Percentiles rank a stretch among this genome's conserved stretches.
Evolutionary conservation across 139 green algal genomes (phyloP).

Genomic region (Pseudopediastrum boryanum): DNA sequence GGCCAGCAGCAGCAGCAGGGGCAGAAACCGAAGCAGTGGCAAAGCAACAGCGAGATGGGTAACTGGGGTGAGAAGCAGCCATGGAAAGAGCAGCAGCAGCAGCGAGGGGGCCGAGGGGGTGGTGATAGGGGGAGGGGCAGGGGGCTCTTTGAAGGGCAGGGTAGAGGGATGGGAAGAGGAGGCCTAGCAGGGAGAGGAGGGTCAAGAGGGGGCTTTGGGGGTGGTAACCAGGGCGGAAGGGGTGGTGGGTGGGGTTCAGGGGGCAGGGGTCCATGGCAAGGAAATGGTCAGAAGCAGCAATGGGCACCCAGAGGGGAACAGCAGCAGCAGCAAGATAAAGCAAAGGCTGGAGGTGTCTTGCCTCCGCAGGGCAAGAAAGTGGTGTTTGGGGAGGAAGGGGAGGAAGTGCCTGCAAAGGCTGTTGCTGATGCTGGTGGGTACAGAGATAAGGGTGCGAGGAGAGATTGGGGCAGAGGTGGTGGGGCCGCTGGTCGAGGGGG

Average conservation of each 20-base stretch:
- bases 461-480: neutral
- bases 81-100: slow-evolving; percentile 9
- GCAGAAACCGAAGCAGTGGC: neutral
- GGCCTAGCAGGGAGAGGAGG: slow-evolving; percentile 1
- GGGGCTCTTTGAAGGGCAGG: neutral
- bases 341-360: neutral
- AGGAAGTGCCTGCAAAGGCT: neutral
- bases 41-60: neutral
- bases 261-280: neutral
- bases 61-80: neutral
- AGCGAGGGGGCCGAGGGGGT: neutral
- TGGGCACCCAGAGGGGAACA: neutral
- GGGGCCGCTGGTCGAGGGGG: neutral
- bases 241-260: no score
- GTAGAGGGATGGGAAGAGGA: neutral
- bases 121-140: no score
- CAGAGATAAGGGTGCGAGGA: neutral
- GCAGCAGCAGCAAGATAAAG: slow-evolving; percentile 2
- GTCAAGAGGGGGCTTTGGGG: no score
- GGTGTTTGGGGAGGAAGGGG: no score
- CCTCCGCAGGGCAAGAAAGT: no score
- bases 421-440: neutral
- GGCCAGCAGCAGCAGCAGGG: slow-evolving; percentile 6
- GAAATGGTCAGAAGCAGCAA: neutral
- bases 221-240: no score